A percentile compares a stretch with the other conserved stretches of the same genome.
Conservation (phyloP, 352 stramenopile species). For the Pythium diclinum region DNA sequence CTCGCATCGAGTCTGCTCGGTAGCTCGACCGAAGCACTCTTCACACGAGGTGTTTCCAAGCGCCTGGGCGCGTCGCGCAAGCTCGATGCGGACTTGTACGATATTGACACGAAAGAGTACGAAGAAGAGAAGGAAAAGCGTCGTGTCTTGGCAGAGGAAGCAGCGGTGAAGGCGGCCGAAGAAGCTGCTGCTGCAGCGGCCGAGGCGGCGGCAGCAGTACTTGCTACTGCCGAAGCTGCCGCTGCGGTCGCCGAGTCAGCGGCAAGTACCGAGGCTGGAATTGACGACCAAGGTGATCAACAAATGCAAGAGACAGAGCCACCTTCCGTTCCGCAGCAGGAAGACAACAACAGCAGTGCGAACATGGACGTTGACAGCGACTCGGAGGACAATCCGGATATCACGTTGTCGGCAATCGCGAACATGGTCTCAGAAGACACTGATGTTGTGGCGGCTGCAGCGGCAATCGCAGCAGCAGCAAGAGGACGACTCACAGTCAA, state of each 20-base stretch:
- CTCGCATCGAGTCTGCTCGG: slow-evolving; percentile 60
- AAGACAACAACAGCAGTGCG: slow-evolving; percentile 29
- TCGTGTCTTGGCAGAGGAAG: slow-evolving; percentile 40
- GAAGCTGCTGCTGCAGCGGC: slow-evolving; percentile 30
- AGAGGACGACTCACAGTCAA: slow-evolving; percentile 44
- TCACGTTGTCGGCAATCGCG: slow-evolving; percentile 79
- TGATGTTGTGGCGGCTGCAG: slow-evolving; percentile 53
- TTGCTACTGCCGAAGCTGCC: slow-evolving; percentile 1
- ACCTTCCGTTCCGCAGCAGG: slow-evolving; percentile 12
- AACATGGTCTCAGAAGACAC: slow-evolving; percentile 85
- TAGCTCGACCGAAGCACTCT: slow-evolving; percentile 44
- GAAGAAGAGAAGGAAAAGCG: slow-evolving; percentile 52
- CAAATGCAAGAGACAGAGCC: slow-evolving; percentile 34
- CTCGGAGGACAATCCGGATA: slow-evolving; percentile 66
- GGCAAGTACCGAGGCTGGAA: slow-evolving; percentile 10
- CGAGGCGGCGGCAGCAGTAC: slow-evolving; percentile 4
- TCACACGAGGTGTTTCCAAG: slow-evolving; percentile 37
- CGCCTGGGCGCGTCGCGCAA: slow-evolving; percentile 51
- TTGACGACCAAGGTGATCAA: slow-evolving; percentile 16
- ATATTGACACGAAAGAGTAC: slow-evolving; percentile 67
- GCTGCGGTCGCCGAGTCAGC: background rate
- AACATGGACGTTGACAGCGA: slow-evolving; percentile 87
- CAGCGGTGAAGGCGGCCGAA: slow-evolving; percentile 45
- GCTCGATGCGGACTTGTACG: slow-evolving; percentile 65
- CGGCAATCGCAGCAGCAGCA: slow-evolving; percentile 46